These are phyloP conservation scores for Chrysoporthe puriensis DNA, from an alignment of 2,329 filamentous ascomycete genomes.

Conservation along the genomic window DNA sequence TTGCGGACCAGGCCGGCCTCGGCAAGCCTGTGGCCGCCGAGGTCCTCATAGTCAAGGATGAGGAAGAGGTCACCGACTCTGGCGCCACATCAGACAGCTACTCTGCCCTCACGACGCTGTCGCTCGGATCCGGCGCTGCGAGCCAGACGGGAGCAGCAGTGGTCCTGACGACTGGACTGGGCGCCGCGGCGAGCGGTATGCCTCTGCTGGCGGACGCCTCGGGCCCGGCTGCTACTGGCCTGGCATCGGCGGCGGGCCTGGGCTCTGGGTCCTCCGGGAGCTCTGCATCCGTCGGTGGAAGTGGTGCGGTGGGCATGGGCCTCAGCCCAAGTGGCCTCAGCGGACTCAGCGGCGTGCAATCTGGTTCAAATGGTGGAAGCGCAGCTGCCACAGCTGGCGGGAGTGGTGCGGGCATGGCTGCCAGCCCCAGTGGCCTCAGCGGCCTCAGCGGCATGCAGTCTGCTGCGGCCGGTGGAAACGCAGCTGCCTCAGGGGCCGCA, in stretches of 20 bases:
- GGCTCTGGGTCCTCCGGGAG: neutral
- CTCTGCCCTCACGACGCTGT: constrained; percentile 23
- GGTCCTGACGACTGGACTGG: constrained; percentile 2
- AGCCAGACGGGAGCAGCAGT: constrained; percentile 15
- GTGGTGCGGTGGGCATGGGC: neutral
- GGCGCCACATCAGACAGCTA: constrained; percentile 13
- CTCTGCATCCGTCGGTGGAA: neutral
- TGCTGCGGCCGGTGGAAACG: neutral
- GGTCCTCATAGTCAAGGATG: constrained; percentile 23
- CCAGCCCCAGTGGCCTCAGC: constrained; percentile 1
- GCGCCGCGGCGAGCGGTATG: neutral
- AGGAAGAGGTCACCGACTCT: constrained; percentile 14
- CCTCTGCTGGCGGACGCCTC: neutral
- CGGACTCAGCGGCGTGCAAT: neutral
- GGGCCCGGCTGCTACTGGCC: neutral
- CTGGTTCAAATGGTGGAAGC: neutral
- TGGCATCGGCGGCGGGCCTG: neutral
- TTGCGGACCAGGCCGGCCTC: constrained; percentile 23
- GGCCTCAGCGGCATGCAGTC: neutral
- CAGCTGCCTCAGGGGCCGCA: neutral
- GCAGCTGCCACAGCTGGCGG: neutral
- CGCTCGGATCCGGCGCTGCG: constrained; percentile 9
- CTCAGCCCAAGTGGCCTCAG: constrained; percentile 2
- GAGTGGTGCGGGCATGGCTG: neutral
- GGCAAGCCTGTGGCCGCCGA: constrained; percentile 25